These are phyloP conservation scores for Ganoderma lingzhi DNA, from an alignment of 1,284 basidiomycete species.

Conservation along the genomic window DNA sequence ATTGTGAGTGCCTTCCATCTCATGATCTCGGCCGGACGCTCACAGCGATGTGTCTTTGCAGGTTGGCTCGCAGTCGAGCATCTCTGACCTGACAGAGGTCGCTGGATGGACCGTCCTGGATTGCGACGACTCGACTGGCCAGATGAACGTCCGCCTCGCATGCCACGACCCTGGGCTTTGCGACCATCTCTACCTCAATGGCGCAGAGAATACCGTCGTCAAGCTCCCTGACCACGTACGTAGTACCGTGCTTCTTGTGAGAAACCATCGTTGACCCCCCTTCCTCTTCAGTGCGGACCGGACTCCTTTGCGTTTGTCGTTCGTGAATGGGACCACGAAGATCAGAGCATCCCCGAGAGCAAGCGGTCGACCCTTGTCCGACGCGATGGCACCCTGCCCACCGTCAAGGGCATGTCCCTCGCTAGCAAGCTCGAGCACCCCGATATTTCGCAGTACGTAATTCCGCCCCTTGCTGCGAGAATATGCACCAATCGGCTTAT, in stretches of 20 bases:
- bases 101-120: slow-evolving; percentile 59
- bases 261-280: neutral
- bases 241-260: neutral
- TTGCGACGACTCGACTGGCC: slow-evolving; percentile 47
- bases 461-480: neutral
- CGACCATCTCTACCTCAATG: slow-evolving; percentile 52
- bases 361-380: slow-evolving; percentile 42
- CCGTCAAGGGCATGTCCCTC: slow-evolving; percentile 50
- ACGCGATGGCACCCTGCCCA: slow-evolving; percentile 42
- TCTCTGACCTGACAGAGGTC: slow-evolving; percentile 59
- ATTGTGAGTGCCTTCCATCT: slow-evolving; percentile 15
- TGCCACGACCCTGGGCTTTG: slow-evolving; percentile 49
- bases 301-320: slow-evolving; percentile 58
- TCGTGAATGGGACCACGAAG: slow-evolving; percentile 45
- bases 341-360: slow-evolving; percentile 49
- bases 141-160: slow-evolving; percentile 57
- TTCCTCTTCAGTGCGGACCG: slow-evolving; percentile 49
- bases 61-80: slow-evolving; percentile 46
- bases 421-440: slow-evolving; percentile 49
- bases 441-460: slow-evolving; percentile 18
- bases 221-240: slow-evolving; percentile 46
- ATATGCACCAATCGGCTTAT: neutral
- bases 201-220: slow-evolving; percentile 58
- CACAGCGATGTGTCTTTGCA: neutral
- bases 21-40: slow-evolving; percentile 45